Evolutionary conservation across 2,329 filamentous ascomycete genomes (phyloP).

Genomic region (Colletotrichum sp.): DNA sequence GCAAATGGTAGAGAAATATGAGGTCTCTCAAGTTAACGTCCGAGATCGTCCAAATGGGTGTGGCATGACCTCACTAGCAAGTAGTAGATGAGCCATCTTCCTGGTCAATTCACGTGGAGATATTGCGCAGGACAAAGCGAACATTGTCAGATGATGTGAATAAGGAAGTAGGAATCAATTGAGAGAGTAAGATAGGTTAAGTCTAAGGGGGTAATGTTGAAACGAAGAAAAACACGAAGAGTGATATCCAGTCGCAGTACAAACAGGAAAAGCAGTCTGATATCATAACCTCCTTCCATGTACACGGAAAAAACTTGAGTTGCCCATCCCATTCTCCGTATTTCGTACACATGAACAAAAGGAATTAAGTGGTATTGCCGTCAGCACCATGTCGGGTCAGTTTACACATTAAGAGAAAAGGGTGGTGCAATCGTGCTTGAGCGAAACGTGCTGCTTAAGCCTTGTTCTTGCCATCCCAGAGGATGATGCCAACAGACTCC

Average conservation of each 20-base stretch:
- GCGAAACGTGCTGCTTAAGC: not conserved
- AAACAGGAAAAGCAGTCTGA: not conserved
- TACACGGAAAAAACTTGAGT: not conserved
- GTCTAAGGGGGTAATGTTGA: not conserved
- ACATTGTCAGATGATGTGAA: not conserved
- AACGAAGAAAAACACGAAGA: not conserved
- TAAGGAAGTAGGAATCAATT: not conserved
- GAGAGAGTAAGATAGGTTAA: not conserved
- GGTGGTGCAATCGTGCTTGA: not conserved
- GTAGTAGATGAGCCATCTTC: not conserved
- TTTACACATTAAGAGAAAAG: not conserved
- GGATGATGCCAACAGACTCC: constrained; percentile 57
- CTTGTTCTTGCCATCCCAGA: constrained; percentile 15
- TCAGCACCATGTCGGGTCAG: not conserved
- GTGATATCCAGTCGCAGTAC: not conserved
- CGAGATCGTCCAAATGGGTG: no score
- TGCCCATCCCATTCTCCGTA: not conserved
- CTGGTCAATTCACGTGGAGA: not conserved
- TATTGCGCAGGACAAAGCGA: fast-evolving
- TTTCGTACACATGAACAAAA: not conserved
- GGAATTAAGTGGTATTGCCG: not conserved
- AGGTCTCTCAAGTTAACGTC: no score
- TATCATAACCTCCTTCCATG: not conserved
- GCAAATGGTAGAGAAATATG: no score
- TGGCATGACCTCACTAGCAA: no score